Percentiles rank a stretch among this genome's conserved stretches.
Evolutionary conservation across 2,329 filamentous ascomycete species (phyloP).

Genomic region (Penicillium sp.): DNA sequence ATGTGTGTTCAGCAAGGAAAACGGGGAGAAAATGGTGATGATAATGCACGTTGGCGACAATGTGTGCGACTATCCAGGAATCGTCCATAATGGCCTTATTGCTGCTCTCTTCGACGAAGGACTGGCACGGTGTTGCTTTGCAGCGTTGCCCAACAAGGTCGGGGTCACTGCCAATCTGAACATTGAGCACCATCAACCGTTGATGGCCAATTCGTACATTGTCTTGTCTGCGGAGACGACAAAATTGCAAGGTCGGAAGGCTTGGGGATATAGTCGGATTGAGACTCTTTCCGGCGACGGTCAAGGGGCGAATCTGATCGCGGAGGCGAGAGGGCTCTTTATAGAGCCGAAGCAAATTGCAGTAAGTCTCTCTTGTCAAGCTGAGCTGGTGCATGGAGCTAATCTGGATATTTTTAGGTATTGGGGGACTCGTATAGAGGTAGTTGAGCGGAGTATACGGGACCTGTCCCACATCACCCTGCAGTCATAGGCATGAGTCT

Average conservation of each 20-base stretch:
- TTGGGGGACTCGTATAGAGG: background rate
- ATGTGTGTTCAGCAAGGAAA: constrained; percentile 70
- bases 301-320: constrained; percentile 67
- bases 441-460: background rate
- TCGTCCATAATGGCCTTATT: constrained; percentile 85
- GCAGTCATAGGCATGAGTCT: too few species aligned
- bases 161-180: constrained; percentile 80
- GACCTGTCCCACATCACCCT: too few species aligned
- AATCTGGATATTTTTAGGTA: background rate
- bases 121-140: constrained; percentile 81
- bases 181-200: constrained; percentile 77
- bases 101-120: constrained; percentile 90
- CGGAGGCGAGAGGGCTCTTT: constrained; percentile 81
- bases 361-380: constrained; percentile 52
- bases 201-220: constrained; percentile 70
- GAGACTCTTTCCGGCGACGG: constrained; percentile 70
- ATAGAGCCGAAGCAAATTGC: constrained; percentile 81
- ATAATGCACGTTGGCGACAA: constrained; percentile 75
- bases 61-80: constrained; percentile 83
- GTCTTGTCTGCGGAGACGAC: constrained; percentile 76
- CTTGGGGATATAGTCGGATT: constrained; percentile 84
- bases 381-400: background rate
- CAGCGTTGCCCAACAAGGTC: constrained; percentile 77
- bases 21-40: constrained; percentile 67
- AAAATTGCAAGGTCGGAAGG: constrained; percentile 87